Conservation (phyloP, 805 yeast species). For the Candida sithepensis region DNA sequence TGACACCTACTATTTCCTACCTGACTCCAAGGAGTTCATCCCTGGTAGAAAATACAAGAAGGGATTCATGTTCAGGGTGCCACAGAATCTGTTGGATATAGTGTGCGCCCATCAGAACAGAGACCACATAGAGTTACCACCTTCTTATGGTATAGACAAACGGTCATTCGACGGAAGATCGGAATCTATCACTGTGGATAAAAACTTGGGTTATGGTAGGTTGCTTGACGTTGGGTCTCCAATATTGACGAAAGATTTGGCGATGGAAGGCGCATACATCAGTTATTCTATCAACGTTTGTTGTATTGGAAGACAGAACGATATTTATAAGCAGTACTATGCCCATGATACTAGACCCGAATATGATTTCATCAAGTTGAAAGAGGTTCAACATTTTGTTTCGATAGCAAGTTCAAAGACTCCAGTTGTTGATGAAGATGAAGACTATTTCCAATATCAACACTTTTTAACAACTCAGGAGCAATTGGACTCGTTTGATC, state of each 20-base stretch:
- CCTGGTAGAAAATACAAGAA: constrained; percentile 52
- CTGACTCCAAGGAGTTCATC: constrained; percentile 39
- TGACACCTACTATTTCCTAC: constrained; percentile 35
- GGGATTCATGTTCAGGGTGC: constrained; percentile 54
- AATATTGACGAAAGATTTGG: constrained; percentile 44
- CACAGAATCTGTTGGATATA: constrained; percentile 49
- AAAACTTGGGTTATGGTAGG: constrained; percentile 54
- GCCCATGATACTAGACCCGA: constrained; percentile 17
- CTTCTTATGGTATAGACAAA: constrained; percentile 37
- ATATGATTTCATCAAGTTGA: constrained; percentile 24
- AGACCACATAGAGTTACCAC: constrained; percentile 36
- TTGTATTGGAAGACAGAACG: constrained; percentile 45
- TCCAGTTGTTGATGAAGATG: neutral
- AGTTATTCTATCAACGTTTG: constrained; percentile 53
- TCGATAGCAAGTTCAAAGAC: constrained; percentile 19
- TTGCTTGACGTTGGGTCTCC: constrained; percentile 50
- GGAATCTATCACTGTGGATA: constrained; percentile 25
- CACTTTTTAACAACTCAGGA: too few species aligned
- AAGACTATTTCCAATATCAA: too few species aligned
- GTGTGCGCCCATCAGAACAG: constrained; percentile 42
- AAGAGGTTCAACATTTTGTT: constrained; percentile 18
- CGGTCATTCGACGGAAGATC: constrained; percentile 23
- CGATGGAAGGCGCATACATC: constrained; percentile 39
- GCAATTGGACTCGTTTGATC: too few species aligned
- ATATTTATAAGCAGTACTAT: constrained; percentile 23